phyloP scores from a whole-genome alignment of 1,284 basidiomycete species.

The Apiotrichum akiyoshidainum region DNA sequence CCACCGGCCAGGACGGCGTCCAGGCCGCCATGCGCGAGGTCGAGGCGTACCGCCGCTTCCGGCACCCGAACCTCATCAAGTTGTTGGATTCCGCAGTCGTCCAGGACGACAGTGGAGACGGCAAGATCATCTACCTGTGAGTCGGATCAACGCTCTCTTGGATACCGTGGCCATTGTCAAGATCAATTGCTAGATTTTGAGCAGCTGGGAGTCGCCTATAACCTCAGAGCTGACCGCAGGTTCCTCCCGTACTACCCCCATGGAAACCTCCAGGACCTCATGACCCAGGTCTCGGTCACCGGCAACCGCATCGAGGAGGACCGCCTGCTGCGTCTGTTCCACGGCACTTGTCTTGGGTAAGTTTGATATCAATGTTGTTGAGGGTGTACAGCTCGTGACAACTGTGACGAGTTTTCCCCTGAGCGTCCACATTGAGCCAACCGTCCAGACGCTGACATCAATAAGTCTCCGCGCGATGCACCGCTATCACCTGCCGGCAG shows the following conservation, averaged over 20 bases:
- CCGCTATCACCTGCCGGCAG: conserved; percentile 57
- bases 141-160: conserved; percentile 5
- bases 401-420: too few relatives aligned
- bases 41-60: conserved; percentile 85
- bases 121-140: conserved; percentile 83
- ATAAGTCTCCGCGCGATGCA: conserved; percentile 81
- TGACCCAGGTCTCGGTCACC: conserved; percentile 80
- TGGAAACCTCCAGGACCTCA: conserved; percentile 92
- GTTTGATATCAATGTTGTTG: conserved; percentile 17
- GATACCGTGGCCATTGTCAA: too few relatives aligned
- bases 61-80: conserved; percentile 59
- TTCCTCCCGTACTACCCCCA: conserved; percentile 51
- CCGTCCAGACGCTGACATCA: background rate
- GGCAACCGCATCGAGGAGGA: conserved; percentile 79
- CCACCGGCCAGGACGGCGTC: conserved; percentile 59
- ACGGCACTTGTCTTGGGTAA: conserved; percentile 82
- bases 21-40: conserved; percentile 76
- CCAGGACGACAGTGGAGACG: conserved; percentile 74
- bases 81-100: conserved; percentile 80
- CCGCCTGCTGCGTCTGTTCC: conserved; percentile 84
- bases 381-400: too few relatives aligned
- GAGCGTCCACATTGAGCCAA: too few relatives aligned
- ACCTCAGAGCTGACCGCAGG: conserved; percentile 15
- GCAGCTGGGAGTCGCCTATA: too few relatives aligned
- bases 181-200: too few relatives aligned